Conservation (phyloP, 371 early-diverging fungal genomes). For the Entomophthora muscae region DNA sequence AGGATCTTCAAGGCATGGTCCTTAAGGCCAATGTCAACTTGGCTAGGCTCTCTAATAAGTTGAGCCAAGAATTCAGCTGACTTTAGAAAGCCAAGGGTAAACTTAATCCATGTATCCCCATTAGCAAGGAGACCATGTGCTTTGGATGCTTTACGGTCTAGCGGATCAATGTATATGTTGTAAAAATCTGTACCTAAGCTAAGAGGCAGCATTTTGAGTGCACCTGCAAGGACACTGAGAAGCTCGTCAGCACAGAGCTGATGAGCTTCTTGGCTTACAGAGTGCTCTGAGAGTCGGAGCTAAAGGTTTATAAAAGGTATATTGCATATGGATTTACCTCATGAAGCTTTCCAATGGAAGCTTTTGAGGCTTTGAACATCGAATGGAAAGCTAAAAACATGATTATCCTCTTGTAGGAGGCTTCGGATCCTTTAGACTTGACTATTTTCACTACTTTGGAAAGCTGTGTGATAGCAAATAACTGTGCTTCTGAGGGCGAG, state of each 20-base stretch:
- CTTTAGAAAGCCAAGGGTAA: slow-evolving; percentile 14
- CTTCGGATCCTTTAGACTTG: neutral
- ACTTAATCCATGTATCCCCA: slow-evolving; percentile 12
- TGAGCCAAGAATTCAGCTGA: neutral
- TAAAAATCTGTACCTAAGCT: neutral
- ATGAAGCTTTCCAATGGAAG: neutral
- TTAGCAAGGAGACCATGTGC: neutral
- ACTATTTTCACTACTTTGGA: neutral
- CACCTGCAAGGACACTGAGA: neutral
- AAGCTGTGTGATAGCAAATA: neutral
- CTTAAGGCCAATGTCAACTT: neutral
- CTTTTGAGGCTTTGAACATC: neutral
- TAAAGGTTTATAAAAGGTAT: neutral
- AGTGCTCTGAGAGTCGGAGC: neutral
- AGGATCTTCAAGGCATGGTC: neutral
- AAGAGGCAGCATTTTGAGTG: neutral
- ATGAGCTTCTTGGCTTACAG: neutral
- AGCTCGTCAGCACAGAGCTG: neutral
- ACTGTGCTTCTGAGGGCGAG: neutral
- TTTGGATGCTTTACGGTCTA: neutral
- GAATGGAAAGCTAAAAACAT: neutral
- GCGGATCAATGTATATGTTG: neutral
- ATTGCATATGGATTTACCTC: neutral
- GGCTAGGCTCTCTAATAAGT: neutral
- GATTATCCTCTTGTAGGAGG: neutral